Evolutionary conservation across 108 stramenopile species (phyloP).

Genomic region (Seminavis robusta): DNA sequence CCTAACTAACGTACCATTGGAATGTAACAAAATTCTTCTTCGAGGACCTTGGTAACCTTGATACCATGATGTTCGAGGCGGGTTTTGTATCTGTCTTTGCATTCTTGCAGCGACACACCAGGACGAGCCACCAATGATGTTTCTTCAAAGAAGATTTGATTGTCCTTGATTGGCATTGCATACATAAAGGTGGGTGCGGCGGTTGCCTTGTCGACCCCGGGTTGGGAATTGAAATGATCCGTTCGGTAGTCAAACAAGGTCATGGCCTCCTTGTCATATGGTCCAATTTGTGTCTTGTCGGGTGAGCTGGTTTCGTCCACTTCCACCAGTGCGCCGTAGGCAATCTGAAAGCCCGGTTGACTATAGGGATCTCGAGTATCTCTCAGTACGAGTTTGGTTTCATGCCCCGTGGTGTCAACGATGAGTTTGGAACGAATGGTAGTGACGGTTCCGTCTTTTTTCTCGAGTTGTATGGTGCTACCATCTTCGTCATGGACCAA

Average conservation of each 20-base stretch:
- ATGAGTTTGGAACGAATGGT: constrained; percentile 77
- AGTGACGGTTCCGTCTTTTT: constrained; percentile 30
- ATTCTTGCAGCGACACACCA: constrained; percentile 85
- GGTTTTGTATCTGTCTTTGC: constrained; percentile 82
- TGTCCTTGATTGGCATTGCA: constrained; percentile 90
- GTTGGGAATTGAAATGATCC: constrained; percentile 62
- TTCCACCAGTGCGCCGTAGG: constrained; percentile 84
- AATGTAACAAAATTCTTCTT: constrained; percentile 96
- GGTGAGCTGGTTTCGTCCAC: constrained; percentile 61
- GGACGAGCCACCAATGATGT: constrained; percentile 93
- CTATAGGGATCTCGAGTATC: constrained; percentile 54
- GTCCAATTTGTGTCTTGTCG: constrained; percentile 53
- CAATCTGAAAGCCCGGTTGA: constrained; percentile 91
- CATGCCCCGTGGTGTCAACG: constrained; percentile 91
- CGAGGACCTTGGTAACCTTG: constrained; percentile 71
- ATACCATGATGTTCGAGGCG: constrained; percentile 86
- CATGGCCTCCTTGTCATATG: constrained; percentile 94
- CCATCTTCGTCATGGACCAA: constrained; percentile 65
- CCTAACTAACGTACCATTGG: constrained; percentile 70
- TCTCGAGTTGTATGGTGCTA: constrained; percentile 49
- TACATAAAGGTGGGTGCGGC: constrained; percentile 94
- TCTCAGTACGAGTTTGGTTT: constrained; percentile 78
- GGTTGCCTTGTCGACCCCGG: constrained; percentile 27
- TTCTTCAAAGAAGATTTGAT: constrained; percentile 88
- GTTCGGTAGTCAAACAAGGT: constrained; percentile 96